These are phyloP conservation scores for Pichia gijzeniarum DNA, from an alignment of 805 yeast species.

Conservation along the genomic window DNA sequence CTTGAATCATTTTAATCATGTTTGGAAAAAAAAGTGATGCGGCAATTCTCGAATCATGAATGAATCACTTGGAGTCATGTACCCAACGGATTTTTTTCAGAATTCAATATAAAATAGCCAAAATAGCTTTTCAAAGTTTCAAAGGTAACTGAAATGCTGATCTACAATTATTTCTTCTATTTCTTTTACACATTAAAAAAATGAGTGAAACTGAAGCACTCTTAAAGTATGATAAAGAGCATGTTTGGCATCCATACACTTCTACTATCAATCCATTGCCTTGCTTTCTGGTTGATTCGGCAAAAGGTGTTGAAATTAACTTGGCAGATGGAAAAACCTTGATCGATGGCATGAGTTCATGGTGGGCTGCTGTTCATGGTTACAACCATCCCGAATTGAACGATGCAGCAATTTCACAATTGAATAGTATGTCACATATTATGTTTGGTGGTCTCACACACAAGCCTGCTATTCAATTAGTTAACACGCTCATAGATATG, in stretches of 20 bases:
- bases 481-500: conserved; percentile 4
- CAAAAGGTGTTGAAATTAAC: conserved; percentile 4
- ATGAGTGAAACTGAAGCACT: not conserved
- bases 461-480: conserved; percentile 8
- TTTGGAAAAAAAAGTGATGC: too few species aligned
- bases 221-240: conserved; percentile 5
- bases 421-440: conserved; percentile 8
- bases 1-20: too few species aligned
- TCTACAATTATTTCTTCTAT: too few species aligned
- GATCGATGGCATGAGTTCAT: conserved; percentile 11
- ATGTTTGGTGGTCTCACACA: conserved; percentile 12
- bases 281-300: conserved; percentile 8
- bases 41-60: too few species aligned
- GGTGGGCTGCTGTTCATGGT: conserved; percentile 12
- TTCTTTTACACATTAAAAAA: not conserved
- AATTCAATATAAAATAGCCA: too few species aligned
- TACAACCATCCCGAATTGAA: conserved; percentile 10
- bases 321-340: conserved; percentile 3
- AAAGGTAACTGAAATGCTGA: too few species aligned
- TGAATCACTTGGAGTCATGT: too few species aligned
- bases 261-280: conserved; percentile 10
- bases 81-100: too few species aligned
- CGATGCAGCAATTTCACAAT: conserved; percentile 6
- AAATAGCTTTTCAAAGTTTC: too few species aligned
- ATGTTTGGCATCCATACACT: conserved; percentile 12